phyloP scores from a whole-genome alignment of 2,329 filamentous ascomycete species.

The Aspergillus vadensis region DNA sequence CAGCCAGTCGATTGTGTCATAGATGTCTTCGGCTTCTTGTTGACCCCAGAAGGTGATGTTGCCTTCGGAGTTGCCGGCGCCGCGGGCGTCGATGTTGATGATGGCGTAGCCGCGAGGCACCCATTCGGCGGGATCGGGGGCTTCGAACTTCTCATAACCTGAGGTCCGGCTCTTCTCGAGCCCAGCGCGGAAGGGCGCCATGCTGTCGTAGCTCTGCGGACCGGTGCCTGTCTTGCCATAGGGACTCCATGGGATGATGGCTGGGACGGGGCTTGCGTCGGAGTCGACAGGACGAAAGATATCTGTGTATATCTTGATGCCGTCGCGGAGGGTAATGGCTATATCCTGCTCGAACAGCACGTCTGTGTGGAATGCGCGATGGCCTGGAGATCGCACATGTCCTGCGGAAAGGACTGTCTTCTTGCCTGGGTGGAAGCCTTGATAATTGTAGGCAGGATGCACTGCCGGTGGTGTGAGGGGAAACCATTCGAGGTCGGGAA shows the following conservation, averaged over 20 bases:
- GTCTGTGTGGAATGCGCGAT: slow-evolving; percentile 11
- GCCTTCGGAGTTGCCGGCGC: slow-evolving; percentile 31
- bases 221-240: slow-evolving; percentile 31
- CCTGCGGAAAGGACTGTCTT: slow-evolving; percentile 8
- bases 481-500: neutral
- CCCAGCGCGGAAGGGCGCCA: slow-evolving; percentile 15
- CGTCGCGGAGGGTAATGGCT: slow-evolving; percentile 29
- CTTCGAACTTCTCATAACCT: slow-evolving; percentile 28
- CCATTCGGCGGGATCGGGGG: slow-evolving; percentile 35
- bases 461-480: neutral
- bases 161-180: slow-evolving; percentile 7
- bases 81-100: slow-evolving; percentile 34
- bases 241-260: slow-evolving; percentile 30
- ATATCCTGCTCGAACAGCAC: slow-evolving; percentile 28
- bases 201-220: slow-evolving; percentile 13
- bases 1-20: slow-evolving; percentile 27
- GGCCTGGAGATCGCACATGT: slow-evolving; percentile 9
- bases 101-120: slow-evolving; percentile 32
- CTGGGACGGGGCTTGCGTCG: slow-evolving; percentile 23
- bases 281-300: slow-evolving; percentile 27
- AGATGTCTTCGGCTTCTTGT: slow-evolving; percentile 30
- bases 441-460: slow-evolving; percentile 4
- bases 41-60: slow-evolving; percentile 27
- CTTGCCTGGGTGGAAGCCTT: slow-evolving; percentile 12
- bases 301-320: slow-evolving; percentile 26